phyloP scores from a whole-genome alignment of 2,329 filamentous ascomycete species.

The Fusarium sp. region DNA sequence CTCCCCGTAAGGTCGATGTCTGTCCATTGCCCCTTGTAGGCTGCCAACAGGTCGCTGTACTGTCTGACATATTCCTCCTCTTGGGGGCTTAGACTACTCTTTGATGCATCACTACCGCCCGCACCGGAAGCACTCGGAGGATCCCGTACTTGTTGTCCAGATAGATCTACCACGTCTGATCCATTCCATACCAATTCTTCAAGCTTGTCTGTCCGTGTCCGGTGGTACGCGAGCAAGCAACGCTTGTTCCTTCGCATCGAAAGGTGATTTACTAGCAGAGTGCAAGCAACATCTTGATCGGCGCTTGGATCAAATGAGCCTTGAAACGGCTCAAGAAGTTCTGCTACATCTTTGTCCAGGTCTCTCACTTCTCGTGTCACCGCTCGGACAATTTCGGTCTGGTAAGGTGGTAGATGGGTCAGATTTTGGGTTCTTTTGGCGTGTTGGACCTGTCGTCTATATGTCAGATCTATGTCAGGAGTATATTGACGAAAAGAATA shows the following conservation, averaged over 20 bases:
- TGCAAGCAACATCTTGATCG: conserved; percentile 86
- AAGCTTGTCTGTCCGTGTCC: conserved; percentile 87
- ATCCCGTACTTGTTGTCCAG: conserved; percentile 63
- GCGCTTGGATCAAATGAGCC: conserved; percentile 86
- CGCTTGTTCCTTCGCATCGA: conserved; percentile 97
- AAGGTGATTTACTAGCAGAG: conserved; percentile 90
- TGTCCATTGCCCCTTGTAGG: conserved; percentile 98
- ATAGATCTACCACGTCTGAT: conserved; percentile 79
- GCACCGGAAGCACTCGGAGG: conserved; percentile 43
- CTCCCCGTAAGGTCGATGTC: conserved; percentile 96
- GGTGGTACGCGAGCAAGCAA: conserved; percentile 93
- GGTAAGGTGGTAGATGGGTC: conserved; percentile 86
- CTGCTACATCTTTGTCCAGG: conserved; percentile 84
- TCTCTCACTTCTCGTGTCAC: conserved; percentile 93
- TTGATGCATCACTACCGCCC: conserved; percentile 55
- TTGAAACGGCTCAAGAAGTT: conserved; percentile 83
- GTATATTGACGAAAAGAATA: conserved; percentile 48
- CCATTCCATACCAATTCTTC: conserved; percentile 96
- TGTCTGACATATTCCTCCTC: conserved; percentile 96
- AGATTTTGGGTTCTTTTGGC: conserved; percentile 94
- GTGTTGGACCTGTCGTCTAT: conserved; percentile 79
- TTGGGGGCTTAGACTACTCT: conserved; percentile 88
- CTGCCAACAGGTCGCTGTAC: conserved; percentile 91
- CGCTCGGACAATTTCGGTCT: conserved; percentile 87
- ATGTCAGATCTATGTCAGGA: conserved; percentile 2